These are phyloP conservation scores for Tolypocladium sp. DNA, from an alignment of 2,329 filamentous ascomycete species.

Conservation along the genomic window DNA sequence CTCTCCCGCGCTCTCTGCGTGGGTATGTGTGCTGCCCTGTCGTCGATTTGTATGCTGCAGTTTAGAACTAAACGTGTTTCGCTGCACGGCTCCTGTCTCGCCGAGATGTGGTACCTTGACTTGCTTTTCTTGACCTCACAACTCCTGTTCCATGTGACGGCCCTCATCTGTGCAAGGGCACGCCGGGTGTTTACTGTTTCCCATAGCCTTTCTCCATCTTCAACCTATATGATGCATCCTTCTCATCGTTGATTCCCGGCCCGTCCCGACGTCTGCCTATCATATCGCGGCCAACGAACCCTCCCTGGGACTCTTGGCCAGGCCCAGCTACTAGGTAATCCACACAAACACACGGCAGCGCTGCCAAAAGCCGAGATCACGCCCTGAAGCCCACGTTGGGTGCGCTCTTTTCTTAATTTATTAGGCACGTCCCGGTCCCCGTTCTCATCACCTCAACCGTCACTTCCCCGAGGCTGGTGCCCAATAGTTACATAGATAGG, in stretches of 20 bases:
- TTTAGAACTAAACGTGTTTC: no score
- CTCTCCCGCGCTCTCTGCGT: no score
- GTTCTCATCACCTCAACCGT: background rate
- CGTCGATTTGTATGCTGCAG: no score
- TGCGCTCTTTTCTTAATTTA: background rate
- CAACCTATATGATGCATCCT: background rate
- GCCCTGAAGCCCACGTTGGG: background rate
- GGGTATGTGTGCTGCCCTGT: no score
- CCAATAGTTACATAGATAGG: background rate
- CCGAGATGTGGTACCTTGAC: background rate
- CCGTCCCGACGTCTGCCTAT: no score
- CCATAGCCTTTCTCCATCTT: background rate
- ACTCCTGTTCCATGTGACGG: background rate
- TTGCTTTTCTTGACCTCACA: background rate
- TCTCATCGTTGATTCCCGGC: no score
- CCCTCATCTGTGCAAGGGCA: background rate
- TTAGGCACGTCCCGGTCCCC: background rate
- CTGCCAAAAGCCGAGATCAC: no score
- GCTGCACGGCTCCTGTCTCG: background rate
- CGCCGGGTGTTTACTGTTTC: no score
- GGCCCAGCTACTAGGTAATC: no score
- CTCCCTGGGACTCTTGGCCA: no score
- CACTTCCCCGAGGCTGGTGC: background rate
- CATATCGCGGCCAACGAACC: no score
- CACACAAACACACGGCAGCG: no score